These are phyloP conservation scores for Arabidopsis lyrata DNA, from an alignment of 441 rosid genomes.

Conservation along the genomic window DNA sequence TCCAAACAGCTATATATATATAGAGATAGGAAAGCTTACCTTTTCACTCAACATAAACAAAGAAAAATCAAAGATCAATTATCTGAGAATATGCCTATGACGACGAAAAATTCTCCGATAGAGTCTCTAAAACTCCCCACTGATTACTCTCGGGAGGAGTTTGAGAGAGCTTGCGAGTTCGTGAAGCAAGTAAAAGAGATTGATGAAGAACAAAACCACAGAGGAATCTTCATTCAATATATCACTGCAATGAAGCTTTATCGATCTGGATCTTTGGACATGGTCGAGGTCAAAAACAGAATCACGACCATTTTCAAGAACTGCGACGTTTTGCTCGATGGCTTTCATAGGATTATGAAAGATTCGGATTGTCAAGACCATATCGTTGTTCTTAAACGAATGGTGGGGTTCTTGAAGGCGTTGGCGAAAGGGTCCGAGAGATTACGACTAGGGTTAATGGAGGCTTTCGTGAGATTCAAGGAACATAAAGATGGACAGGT, in stretches of 20 bases:
- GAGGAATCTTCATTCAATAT: not conserved
- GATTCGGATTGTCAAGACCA: not conserved
- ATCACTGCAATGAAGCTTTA: not conserved
- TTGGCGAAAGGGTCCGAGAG: not conserved
- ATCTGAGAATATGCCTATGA: not conserved
- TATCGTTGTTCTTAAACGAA: not conserved
- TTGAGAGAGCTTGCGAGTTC: not conserved
- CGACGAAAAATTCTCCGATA: not conserved
- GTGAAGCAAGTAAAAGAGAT: constrained; percentile 2
- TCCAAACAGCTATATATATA: not conserved
- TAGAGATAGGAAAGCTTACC: not conserved
- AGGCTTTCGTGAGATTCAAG: not conserved
- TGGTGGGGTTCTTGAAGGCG: not conserved
- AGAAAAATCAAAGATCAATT: not conserved
- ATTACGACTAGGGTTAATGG: not conserved
- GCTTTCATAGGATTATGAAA: not conserved
- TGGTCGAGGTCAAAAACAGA: not conserved
- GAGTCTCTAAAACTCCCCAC: not conserved
- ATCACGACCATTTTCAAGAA: not conserved
- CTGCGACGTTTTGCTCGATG: not conserved
- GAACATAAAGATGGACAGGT: not conserved
- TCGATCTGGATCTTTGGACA: not conserved
- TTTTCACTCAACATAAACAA: not conserved
- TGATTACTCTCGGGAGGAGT: not conserved
- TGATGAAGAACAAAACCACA: not conserved